Percentiles rank a stretch among this genome's conserved stretches.
Conservation (phyloP, 2,329 filamentous ascomycete genomes). For the Fusarium kyushuense region DNA sequence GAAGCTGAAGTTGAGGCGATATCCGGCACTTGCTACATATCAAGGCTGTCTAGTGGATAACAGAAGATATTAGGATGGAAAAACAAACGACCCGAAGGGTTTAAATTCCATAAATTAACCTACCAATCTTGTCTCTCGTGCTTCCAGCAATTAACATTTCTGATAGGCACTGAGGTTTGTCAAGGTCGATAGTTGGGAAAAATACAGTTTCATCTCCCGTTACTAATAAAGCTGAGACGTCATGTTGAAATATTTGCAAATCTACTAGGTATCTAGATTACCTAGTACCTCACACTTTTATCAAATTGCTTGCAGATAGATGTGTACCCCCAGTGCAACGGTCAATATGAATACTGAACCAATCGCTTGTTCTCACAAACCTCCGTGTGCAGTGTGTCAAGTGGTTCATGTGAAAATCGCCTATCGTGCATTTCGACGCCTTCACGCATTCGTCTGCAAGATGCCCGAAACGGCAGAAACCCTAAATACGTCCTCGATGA, state of each 20-base stretch:
- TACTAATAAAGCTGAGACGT: neutral
- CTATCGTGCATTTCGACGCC: constrained; percentile 13
- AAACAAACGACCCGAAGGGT: neutral
- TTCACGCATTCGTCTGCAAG: constrained; percentile 10
- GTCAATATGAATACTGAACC: neutral
- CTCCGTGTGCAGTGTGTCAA: neutral
- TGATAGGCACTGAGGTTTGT: neutral
- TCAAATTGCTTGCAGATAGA: neutral
- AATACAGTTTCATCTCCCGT: neutral
- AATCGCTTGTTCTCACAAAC: neutral
- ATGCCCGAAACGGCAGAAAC: constrained; percentile 31
- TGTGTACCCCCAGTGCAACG: neutral
- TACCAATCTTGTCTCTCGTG: neutral
- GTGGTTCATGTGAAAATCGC: neutral
- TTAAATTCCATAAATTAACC: neutral
- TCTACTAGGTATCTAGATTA: neutral
- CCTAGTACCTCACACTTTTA: neutral
- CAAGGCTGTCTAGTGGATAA: neutral
- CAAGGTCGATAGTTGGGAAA: neutral
- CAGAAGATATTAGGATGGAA: neutral
- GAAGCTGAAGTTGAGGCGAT: constrained; percentile 37
- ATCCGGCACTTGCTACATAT: constrained; percentile 20
- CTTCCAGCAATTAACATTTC: neutral
- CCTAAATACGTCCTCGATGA: constrained; percentile 26
- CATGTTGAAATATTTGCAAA: neutral